A percentile compares a stretch with the other conserved stretches of the same genome.
These are phyloP conservation scores for Saksenaea vasiformis DNA, from an alignment of 371 early-diverging fungal genomes.

Conservation along the genomic window DNA sequence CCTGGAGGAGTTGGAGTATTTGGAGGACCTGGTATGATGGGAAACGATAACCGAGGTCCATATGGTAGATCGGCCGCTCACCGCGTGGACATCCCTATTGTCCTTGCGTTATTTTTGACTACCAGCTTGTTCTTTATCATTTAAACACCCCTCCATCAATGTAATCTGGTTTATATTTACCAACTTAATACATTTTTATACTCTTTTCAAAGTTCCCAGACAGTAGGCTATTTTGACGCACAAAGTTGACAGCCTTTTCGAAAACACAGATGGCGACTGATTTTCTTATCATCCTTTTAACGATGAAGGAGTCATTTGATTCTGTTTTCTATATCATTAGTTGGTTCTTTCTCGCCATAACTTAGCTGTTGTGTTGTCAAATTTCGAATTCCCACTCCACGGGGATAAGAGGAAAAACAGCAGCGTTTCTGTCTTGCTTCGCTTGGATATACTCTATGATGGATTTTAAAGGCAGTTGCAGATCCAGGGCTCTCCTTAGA, in stretches of 20 bases:
- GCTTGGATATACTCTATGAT: not conserved
- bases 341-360: too few relatives aligned
- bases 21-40: not conserved
- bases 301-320: too few relatives aligned
- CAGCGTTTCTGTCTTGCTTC: not conserved
- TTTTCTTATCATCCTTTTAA: too few relatives aligned
- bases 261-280: too few relatives aligned
- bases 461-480: conserved; percentile 3
- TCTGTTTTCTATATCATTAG: too few relatives aligned
- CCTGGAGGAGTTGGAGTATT: too few relatives aligned
- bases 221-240: too few relatives aligned
- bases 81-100: conserved; percentile 2
- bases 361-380: too few relatives aligned
- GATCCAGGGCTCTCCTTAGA: conserved; percentile 6
- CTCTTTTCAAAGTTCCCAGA: not conserved
- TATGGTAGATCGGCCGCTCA: not conserved
- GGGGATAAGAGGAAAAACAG: not conserved
- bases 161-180: not conserved
- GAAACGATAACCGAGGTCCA: not conserved
- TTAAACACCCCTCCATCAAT: not conserved
- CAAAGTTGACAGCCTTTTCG: too few relatives aligned
- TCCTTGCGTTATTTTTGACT: conserved; percentile 1
- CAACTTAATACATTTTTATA: not conserved
- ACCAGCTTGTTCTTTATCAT: not conserved
- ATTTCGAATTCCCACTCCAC: too few relatives aligned